Conservation (phyloP, 2,329 filamentous ascomycete genomes). For the Penicillium nordicum region DNA sequence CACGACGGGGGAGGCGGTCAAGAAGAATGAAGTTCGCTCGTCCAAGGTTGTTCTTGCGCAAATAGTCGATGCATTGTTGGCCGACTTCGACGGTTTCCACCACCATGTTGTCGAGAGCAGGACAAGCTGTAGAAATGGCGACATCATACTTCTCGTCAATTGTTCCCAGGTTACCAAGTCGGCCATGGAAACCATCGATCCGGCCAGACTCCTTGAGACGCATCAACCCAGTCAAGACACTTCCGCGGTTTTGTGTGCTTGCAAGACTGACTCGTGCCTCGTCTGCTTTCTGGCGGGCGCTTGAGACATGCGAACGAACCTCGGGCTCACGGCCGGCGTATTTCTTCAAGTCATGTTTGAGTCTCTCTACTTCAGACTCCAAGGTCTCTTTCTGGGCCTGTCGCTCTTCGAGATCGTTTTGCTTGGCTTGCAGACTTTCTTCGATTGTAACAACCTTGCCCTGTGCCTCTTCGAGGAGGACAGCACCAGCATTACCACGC, state of each 20-base stretch:
- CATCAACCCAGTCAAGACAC: constrained; percentile 87
- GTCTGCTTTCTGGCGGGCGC: constrained; percentile 88
- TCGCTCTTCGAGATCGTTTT: constrained; percentile 70
- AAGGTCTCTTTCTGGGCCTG: constrained; percentile 68
- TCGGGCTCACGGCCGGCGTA: constrained; percentile 75
- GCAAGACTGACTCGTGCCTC: constrained; percentile 89
- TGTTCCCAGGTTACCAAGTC: constrained; percentile 86
- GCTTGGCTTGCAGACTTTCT: constrained; percentile 67
- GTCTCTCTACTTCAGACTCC: constrained; percentile 69
- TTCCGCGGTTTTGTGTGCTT: constrained; percentile 86
- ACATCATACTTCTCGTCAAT: constrained; percentile 95
- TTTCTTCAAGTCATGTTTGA: constrained; percentile 69
- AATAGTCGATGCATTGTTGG: constrained; percentile 96
- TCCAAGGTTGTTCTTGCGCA: constrained; percentile 94
- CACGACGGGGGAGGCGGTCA: constrained; percentile 75
- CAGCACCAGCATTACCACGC: constrained; percentile 80
- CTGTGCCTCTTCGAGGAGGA: constrained; percentile 78
- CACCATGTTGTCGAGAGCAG: constrained; percentile 89
- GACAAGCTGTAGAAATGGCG: constrained; percentile 95
- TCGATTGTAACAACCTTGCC: constrained; percentile 72
- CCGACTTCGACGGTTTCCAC: constrained; percentile 94
- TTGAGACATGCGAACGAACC: constrained; percentile 79
- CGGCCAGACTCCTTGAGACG: constrained; percentile 92
- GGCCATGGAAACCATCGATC: constrained; percentile 94
- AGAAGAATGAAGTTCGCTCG: constrained; percentile 96